Base-by-base conservation (phyloP, 2,329 filamentous ascomycete species). In the Trichoderma atrobrunneum region DNA sequence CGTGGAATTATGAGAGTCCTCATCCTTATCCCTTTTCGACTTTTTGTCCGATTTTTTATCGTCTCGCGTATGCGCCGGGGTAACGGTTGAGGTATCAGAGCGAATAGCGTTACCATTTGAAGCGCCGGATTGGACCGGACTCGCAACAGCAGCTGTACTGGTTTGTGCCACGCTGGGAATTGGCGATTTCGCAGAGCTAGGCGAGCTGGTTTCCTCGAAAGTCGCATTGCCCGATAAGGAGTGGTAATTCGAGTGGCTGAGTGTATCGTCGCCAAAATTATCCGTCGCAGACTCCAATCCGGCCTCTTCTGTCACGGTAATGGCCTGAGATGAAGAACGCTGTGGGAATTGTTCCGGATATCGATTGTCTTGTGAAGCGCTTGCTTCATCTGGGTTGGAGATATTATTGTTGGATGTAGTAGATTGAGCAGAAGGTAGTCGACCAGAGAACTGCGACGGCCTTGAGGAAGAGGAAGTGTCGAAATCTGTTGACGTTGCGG, bases 41-140 rank as follows among this genome's bases (percentile, higher is more conserved):
- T 91, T 93, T 79, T 90, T 91, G n/a, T 95, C 92, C 0, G 84
- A 77, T 77, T 92, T 93, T 80, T 90, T 92, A 69, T 96, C 93
- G 72, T 95, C 92, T 84, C 77, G 67, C 78, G 60, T 72, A 84
- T 63, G 30, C 59, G 92, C 84, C 0, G 94, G 93, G 66, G 96
- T 94, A 75, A 94, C 92, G 0, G 93, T 94, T 16, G 97, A 84
- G 63, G 87, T 90, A 80, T 96, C 94, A 1, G 93, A 95, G 60
- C 92, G 88, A 7, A 80, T 83, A 8, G 88, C 91, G 71, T 85
- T 89, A 70, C 90, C 90, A 14, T 92, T 92, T 26, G 92, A 90
- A 2, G 95, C 82, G 32, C 56, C 21, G 11, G 89, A 85, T n/a
- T 93, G 89, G 4, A 92, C 79, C 16, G 80, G 76, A 4, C 78